Evolutionary conservation across 306 rosid species (phyloP).

Genomic region (Dalbergia cochinchinensis): DNA sequence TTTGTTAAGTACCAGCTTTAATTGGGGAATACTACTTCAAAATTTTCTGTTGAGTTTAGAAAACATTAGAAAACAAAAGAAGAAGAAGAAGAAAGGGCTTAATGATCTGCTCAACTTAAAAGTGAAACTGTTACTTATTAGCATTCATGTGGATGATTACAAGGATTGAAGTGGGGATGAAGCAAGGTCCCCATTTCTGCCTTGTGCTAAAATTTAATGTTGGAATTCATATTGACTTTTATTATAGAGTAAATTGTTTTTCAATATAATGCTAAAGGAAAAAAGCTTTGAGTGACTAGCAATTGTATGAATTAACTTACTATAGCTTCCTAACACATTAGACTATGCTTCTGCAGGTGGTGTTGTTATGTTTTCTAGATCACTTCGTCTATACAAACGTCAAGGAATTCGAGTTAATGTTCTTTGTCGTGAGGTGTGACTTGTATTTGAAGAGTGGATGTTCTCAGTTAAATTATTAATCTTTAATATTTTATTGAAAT

Average conservation of each 20-base stretch:
- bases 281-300: background rate
- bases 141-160: slow-evolving; percentile 21
- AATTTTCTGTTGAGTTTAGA: slow-evolving; percentile 21
- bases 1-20: slow-evolving; percentile 50
- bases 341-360: slow-evolving; percentile 67
- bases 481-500: slow-evolving; percentile 29
- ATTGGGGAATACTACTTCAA: slow-evolving; percentile 15
- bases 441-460: slow-evolving; percentile 28
- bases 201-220: background rate
- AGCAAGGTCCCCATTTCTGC: background rate
- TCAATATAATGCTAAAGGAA: background rate
- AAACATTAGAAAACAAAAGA: too few relatives aligned
- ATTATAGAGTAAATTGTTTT: background rate
- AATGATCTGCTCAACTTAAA: slow-evolving; percentile 32
- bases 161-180: slow-evolving; percentile 28
- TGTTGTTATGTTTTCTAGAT: slow-evolving; percentile 85
- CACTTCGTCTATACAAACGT: slow-evolving; percentile 71
- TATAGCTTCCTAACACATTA: slow-evolving; percentile 40
- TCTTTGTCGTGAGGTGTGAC: slow-evolving; percentile 92
- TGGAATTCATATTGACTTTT: slow-evolving; percentile 8
- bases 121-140: slow-evolving; percentile 24
- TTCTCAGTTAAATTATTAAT: slow-evolving; percentile 28
- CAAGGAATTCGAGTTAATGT: slow-evolving; percentile 91
- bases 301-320: slow-evolving; percentile 29
- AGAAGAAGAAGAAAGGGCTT: background rate